These are phyloP conservation scores for Porodaedalea pini DNA, from an alignment of 1,284 basidiomycete species.

Conservation along the genomic window DNA sequence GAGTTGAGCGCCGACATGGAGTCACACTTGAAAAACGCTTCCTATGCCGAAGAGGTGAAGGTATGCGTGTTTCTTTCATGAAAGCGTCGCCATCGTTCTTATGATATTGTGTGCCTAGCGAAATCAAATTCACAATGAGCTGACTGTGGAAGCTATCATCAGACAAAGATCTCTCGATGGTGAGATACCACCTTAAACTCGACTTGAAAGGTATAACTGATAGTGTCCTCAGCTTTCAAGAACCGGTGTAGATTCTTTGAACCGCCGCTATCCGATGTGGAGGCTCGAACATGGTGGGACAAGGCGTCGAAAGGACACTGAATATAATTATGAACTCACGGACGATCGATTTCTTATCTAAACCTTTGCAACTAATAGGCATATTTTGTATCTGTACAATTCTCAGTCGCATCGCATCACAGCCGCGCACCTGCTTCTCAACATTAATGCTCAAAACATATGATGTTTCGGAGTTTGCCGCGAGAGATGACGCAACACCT, in stretches of 20 bases:
- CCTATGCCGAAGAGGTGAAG: slow-evolving; percentile 74
- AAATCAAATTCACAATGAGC: slow-evolving; percentile 77
- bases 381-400: not conserved
- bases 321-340: not conserved
- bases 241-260: slow-evolving; percentile 80
- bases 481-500: slow-evolving; percentile 13
- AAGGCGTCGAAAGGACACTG: slow-evolving; percentile 10
- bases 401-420: not conserved
- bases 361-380: not conserved
- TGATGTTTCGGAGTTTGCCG: not conserved
- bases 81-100: not conserved
- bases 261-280: slow-evolving; percentile 58
- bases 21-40: slow-evolving; percentile 50
- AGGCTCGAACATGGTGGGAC: slow-evolving; percentile 66
- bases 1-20: slow-evolving; percentile 42
- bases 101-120: slow-evolving; percentile 41
- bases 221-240: slow-evolving; percentile 59
- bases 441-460: no score
- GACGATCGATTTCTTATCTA: not conserved
- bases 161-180: slow-evolving; percentile 76
- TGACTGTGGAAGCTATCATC: slow-evolving; percentile 76
- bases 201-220: not conserved
- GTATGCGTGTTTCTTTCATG: slow-evolving; percentile 36
- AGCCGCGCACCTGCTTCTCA: no score
- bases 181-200: slow-evolving; percentile 34